Conservation (phyloP, 139 green algal genomes). For the Chlamydomonas sphaeroides region DNA sequence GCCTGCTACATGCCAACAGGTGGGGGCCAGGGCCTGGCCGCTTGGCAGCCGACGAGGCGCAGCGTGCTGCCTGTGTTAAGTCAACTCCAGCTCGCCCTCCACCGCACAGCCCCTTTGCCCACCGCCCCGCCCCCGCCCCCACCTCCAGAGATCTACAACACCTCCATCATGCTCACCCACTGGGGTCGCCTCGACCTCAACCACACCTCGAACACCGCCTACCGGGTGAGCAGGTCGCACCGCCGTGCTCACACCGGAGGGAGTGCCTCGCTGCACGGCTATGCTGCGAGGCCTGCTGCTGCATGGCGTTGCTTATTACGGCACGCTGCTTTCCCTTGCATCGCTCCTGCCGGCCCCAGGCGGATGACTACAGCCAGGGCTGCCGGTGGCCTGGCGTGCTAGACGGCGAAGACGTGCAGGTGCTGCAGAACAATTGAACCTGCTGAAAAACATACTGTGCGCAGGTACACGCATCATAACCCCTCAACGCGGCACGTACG, state of each 20-base stretch:
- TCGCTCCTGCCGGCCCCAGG: neutral
- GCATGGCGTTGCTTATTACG: too few relatives aligned
- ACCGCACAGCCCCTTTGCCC: neutral
- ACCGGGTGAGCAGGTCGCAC: neutral
- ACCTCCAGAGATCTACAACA: constrained; percentile 56
- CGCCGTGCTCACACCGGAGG: too few relatives aligned
- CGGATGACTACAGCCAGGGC: constrained; percentile 32
- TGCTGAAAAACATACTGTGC: too few relatives aligned
- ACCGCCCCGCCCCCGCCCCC: neutral
- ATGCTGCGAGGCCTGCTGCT: too few relatives aligned
- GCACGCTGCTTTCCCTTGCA: too few relatives aligned
- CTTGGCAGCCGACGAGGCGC: too few relatives aligned
- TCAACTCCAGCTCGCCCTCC: neutral
- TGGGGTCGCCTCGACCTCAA: constrained; percentile 53
- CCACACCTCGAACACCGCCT: constrained; percentile 47
- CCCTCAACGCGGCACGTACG: too few relatives aligned
- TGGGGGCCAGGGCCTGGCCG: neutral
- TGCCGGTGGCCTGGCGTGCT: constrained; percentile 13
- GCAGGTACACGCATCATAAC: too few relatives aligned
- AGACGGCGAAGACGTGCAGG: neutral
- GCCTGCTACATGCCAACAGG: constrained; percentile 59
- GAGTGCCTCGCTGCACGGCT: too few relatives aligned
- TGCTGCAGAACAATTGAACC: too few relatives aligned
- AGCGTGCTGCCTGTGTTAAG: neutral
- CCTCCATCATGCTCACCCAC: constrained; percentile 63